Evolutionary conservation across 805 yeast genomes (phyloP).

Genomic region (Ogataea trehaloabstinens): DNA sequence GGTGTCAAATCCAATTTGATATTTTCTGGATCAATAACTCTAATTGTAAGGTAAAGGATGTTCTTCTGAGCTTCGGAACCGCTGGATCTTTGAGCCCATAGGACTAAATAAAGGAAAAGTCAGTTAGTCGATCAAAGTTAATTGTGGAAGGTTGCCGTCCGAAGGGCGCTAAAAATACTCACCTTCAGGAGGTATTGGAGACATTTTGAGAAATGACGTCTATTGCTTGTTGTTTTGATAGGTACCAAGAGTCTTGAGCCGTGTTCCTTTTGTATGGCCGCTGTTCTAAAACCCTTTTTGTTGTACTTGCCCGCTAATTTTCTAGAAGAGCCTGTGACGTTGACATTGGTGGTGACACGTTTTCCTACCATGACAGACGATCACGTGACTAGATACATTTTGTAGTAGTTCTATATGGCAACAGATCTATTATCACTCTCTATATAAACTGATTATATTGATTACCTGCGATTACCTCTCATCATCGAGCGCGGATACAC

Average conservation of each 20-base stretch:
- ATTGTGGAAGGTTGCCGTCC: not conserved
- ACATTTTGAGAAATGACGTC: slow-evolving; percentile 8
- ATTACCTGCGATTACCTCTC: slow-evolving; percentile 18
- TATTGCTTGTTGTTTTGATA: too few relatives aligned
- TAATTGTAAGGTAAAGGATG: slow-evolving; percentile 69
- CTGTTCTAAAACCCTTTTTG: too few relatives aligned
- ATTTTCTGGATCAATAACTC: slow-evolving; percentile 65
- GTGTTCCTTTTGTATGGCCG: too few relatives aligned
- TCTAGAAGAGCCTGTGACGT: slow-evolving; percentile 2
- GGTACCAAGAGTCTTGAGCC: too few relatives aligned
- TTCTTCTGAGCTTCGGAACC: slow-evolving; percentile 72
- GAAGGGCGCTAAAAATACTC: slow-evolving; percentile 13
- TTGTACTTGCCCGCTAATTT: not conserved
- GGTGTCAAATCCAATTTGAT: slow-evolving; percentile 62
- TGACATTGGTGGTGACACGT: slow-evolving; percentile 1
- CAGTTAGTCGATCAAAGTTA: slow-evolving; percentile 7
- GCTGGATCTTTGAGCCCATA: slow-evolving; percentile 97
- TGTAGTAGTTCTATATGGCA: too few relatives aligned
- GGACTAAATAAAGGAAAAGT: slow-evolving; percentile 55
- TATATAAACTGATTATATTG: too few relatives aligned
- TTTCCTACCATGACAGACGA: not conserved
- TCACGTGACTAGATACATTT: slow-evolving; percentile 1
- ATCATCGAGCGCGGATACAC: slow-evolving; percentile 20
- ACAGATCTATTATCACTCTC: too few relatives aligned
- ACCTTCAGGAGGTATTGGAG: slow-evolving; percentile 34